A percentile compares a stretch with the other conserved stretches of the same genome.
Conservation (phyloP, 805 yeast genomes). For the Metschnikowia bowlesiae region DNA sequence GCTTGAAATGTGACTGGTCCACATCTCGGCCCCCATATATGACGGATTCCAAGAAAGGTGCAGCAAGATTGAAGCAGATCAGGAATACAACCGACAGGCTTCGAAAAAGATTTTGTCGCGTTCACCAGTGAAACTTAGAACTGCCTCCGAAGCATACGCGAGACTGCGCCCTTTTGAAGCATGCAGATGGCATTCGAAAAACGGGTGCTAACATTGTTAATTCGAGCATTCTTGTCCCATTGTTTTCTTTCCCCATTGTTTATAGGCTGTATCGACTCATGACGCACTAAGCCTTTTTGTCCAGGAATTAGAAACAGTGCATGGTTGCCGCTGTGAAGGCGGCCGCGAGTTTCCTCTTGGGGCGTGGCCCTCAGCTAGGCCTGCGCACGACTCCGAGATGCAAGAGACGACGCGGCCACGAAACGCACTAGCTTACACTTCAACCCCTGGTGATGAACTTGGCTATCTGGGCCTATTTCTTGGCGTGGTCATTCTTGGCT, state of each 20-base stretch:
- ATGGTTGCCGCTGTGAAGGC: not conserved
- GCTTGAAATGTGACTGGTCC: conserved; percentile 14
- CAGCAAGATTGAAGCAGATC: conserved; percentile 7
- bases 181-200: not conserved
- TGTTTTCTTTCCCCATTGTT: not conserved
- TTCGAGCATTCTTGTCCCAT: not conserved
- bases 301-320: not conserved
- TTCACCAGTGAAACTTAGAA: not conserved
- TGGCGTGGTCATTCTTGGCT: conserved; percentile 15
- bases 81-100: conserved; percentile 7
- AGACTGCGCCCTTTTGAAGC: not conserved
- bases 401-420: not conserved
- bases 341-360: not conserved
- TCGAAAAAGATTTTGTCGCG: conserved; percentile 2
- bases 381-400: not conserved
- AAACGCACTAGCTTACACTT: not conserved
- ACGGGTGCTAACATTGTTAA: not conserved
- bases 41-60: conserved; percentile 5
- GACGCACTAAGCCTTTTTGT: too few species aligned
- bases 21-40: conserved; percentile 13
- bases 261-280: not conserved
- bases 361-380: not conserved
- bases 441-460: conserved; percentile 8
- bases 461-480: conserved; percentile 15
- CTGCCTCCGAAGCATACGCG: not conserved